Base-by-base conservation (phyloP, 495 filamentous ascomycete species). In the Friedmanniomyces endolithicus region DNA sequence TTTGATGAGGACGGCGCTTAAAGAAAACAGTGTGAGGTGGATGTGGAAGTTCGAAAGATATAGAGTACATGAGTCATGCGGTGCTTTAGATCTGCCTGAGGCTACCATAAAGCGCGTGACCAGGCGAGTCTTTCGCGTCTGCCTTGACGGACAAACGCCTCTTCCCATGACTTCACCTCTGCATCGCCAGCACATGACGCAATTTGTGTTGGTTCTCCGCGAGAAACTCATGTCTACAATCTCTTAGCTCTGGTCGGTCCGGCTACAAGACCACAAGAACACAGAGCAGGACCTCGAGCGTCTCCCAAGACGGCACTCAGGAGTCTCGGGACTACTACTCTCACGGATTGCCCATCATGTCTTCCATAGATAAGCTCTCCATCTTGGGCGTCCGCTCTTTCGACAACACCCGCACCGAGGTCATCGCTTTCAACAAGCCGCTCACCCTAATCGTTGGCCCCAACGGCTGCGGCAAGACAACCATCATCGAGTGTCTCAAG, bases 401-500 rank as follows among this genome's bases (percentile, higher is more conserved):
- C 69, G 86, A 87, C 70, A 85, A 86, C 63, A 75, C 72, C 23
- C 72, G 75, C 49, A 80, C 74, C 52, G 82, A 95, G 71, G 84
- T 78, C n/a, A 95, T 98, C 24, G 77, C 85, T 52, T 96, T 98
- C 67, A 75, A 88, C 50, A 83, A 86, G 7, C 92, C 92, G 16
- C 74, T 98, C 31, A 98, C 92, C 8, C 76, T 98, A 49, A 97
- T 98, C 58, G 92, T 98, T 50, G 92, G 92, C 41, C 86, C 86
- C 63, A 98, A 98, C 75, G 92, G 92, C 53, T 95, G 90, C 9
- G 92, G 94, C 41, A 98, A 98, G 72, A 98, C 92, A 44, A 97
- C 94, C 44, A 95, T 98, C 67, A 97, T 98, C 71, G 92, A 98
- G 68, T 95, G 92, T 65, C 88, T 98, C 62, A 96, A 96, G 66